Percentiles rank a stretch among this genome's conserved stretches.
These are phyloP conservation scores for Phytophthora fragariaefolia DNA, from an alignment of 352 stramenopile genomes.

Conservation along the genomic window DNA sequence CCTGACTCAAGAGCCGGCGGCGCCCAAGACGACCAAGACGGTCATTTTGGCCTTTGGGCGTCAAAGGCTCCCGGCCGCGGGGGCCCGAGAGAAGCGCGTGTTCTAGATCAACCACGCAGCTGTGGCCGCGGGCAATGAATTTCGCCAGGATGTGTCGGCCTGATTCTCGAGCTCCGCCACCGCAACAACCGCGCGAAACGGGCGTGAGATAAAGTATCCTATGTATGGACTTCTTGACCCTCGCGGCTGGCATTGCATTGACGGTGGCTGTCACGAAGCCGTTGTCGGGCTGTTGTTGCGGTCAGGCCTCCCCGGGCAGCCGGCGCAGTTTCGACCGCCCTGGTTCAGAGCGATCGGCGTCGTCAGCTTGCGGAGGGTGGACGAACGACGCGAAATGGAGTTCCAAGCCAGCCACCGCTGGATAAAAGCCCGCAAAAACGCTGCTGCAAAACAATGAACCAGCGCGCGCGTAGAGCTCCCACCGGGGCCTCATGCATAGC, in stretches of 20 bases:
- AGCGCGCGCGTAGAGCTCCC: no score
- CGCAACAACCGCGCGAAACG: conserved; percentile 18
- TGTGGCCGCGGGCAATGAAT: conserved; percentile 19
- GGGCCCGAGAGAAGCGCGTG: conserved; percentile 1
- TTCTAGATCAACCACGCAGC: conserved; percentile 15
- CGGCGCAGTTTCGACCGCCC: no score
- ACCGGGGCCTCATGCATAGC: no score
- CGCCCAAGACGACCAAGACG: conserved; percentile 7
- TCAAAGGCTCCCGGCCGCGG: no score
- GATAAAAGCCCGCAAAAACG: no score
- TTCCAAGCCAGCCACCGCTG: no score
- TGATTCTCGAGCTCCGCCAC: conserved; percentile 16
- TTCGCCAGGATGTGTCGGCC: conserved; percentile 26
- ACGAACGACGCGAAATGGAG: no score
- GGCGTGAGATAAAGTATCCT: conserved; percentile 17
- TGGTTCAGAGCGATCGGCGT: no score
- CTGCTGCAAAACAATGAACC: no score
- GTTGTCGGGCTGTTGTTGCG: no score
- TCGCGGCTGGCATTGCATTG: not conserved
- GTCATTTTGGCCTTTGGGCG: not conserved
- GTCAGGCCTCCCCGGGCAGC: no score
- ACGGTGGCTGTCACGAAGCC: conserved; percentile 5
- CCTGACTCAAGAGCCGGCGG: not conserved
- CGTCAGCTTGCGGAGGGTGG: no score
- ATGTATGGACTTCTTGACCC: conserved; percentile 20